Conservation (phyloP, 441 rosid genomes). For the Mallotus japonicus region DNA sequence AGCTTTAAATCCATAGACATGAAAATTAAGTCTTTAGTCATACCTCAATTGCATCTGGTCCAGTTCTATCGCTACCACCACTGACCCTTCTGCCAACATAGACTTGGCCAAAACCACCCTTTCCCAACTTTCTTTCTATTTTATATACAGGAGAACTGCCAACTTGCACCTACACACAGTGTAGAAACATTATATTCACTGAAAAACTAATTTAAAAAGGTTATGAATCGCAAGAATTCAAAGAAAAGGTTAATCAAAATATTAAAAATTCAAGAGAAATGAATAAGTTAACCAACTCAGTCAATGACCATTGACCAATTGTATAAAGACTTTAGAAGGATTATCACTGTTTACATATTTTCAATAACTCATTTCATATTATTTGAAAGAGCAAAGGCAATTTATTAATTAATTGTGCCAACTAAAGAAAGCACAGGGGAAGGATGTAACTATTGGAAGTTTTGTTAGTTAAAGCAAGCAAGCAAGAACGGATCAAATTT, state of each 20-base stretch:
- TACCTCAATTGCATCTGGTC: conserved; percentile 96
- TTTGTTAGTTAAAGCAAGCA: not conserved
- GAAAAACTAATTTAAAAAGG: not conserved
- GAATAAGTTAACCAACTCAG: not conserved
- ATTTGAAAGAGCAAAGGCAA: not conserved
- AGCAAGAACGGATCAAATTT: not conserved
- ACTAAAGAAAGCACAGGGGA: not conserved
- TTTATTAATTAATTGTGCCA: not conserved
- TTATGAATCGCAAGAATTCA: not conserved
- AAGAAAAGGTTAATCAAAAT: not conserved
- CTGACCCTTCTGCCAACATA: conserved; percentile 84
- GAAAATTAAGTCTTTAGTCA: conserved; percentile 11
- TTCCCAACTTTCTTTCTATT: conserved; percentile 85
- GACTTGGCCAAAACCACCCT: conserved; percentile 98
- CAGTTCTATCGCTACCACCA: conserved; percentile 77
- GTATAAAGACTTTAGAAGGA: not conserved
- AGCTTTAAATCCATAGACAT: conserved; percentile 3
- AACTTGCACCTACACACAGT: conserved; percentile 46
- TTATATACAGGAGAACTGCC: conserved; percentile 86
- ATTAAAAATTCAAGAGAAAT: not conserved
- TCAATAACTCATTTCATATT: not conserved
- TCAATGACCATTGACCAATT: not conserved
- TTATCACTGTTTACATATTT: not conserved
- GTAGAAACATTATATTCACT: not conserved
- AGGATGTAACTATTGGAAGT: not conserved